Percentiles rank a stretch among this genome's conserved stretches.
phyloP scores from a whole-genome alignment of 257 asterid genomes.

The Plantago major region DNA sequence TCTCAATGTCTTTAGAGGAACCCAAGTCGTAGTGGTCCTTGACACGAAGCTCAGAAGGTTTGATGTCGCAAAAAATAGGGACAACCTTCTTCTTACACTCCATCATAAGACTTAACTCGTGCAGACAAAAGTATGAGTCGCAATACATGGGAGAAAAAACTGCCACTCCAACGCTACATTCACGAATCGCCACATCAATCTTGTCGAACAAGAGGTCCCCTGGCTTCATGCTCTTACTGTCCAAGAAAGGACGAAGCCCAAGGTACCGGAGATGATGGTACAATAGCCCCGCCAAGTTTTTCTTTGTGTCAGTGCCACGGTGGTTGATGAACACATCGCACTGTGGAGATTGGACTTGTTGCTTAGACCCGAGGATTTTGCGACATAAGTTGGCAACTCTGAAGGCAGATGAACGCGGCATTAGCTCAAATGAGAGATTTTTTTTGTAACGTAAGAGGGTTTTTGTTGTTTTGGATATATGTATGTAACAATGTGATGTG shows the following conservation, averaged over 20 bases:
- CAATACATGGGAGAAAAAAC: conserved; percentile 75
- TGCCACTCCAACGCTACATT: conserved; percentile 65
- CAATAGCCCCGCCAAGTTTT: conserved; percentile 67
- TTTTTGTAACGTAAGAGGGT: neutral
- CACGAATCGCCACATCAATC: conserved; percentile 45
- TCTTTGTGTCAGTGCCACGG: conserved; percentile 73
- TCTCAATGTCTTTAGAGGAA: conserved; percentile 30
- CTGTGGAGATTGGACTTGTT: neutral
- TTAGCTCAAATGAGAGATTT: conserved; percentile 21
- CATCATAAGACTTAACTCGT: conserved; percentile 63
- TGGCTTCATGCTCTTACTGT: conserved; percentile 82
- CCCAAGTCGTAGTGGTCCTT: conserved; percentile 39
- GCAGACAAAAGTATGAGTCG: conserved; percentile 68
- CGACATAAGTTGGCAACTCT: conserved; percentile 20
- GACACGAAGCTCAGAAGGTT: conserved; percentile 72
- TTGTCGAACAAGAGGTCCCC: conserved; percentile 72
- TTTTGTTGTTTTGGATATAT: neutral
- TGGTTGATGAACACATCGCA: conserved; percentile 85
- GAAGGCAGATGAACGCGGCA: conserved; percentile 52
- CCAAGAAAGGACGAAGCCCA: conserved; percentile 55
- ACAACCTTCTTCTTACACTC: conserved; percentile 47
- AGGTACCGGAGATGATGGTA: conserved; percentile 46
- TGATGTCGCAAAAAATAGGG: conserved; percentile 66
- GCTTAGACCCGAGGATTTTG: conserved; percentile 22
- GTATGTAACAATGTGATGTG: too few relatives aligned